Evolutionary conservation across 805 yeast genomes (phyloP).

Genomic region (Cyberlindnera xishuangbannaensis): DNA sequence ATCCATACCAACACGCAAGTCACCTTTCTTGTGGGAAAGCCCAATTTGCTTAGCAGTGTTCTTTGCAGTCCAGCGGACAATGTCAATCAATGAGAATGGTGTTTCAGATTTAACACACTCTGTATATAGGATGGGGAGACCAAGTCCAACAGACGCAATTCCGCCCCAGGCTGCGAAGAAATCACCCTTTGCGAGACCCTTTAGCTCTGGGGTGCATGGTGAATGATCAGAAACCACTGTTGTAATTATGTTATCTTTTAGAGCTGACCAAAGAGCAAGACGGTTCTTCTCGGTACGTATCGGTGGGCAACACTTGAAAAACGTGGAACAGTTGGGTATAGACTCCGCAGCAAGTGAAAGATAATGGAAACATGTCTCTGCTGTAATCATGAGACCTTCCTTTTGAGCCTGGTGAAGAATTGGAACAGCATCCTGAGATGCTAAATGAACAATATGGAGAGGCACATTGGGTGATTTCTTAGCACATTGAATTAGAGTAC

Average conservation of each 20-base stretch:
- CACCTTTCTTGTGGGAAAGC: conserved; percentile 64
- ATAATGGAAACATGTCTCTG: conserved; percentile 94
- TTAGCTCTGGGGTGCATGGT: conserved; percentile 90
- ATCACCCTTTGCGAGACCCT: conserved; percentile 77
- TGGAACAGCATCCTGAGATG: conserved; percentile 80
- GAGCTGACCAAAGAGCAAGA: conserved; percentile 70
- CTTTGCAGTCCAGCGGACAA: conserved; percentile 72
- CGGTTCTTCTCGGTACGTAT: conserved; percentile 74
- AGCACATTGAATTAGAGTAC: conserved; percentile 61
- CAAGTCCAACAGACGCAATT: conserved; percentile 87
- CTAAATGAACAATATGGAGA: conserved; percentile 85
- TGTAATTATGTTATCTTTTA: conserved; percentile 57
- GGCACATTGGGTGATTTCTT: conserved; percentile 52
- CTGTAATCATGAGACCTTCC: conserved; percentile 58
- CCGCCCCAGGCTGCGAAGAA: conserved; percentile 97
- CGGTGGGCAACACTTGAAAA: conserved; percentile 94
- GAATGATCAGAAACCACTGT: conserved; percentile 95
- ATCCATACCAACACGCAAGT: conserved; percentile 66
- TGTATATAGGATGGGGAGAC: conserved; percentile 75
- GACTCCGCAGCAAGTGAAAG: conserved; percentile 71
- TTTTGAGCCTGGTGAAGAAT: conserved; percentile 58
- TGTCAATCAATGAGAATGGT: conserved; percentile 51
- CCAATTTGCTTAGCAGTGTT: conserved; percentile 89
- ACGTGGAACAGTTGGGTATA: conserved; percentile 73
- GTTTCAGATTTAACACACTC: conserved; percentile 54